Conservation (phyloP, 1,284 basidiomycete species). For the Rhodotorula glutinis region DNA sequence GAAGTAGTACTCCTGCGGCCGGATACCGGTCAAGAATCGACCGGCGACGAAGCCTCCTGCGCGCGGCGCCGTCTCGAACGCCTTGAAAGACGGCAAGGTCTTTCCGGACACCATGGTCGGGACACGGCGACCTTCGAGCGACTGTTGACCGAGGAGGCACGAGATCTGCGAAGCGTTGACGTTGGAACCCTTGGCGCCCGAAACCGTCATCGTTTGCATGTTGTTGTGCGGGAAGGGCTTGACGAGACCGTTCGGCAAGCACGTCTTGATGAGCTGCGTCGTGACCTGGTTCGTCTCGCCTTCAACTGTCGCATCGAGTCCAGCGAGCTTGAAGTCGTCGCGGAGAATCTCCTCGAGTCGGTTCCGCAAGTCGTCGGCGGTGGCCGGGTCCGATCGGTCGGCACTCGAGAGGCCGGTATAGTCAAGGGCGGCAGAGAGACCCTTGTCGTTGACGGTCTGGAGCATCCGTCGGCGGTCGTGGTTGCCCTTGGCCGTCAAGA, state of each 20-base stretch:
- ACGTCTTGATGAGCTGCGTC: constrained; percentile 65
- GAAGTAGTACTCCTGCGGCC: constrained; percentile 99
- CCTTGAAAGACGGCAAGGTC: constrained; percentile 93
- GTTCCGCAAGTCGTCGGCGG: constrained; percentile 54
- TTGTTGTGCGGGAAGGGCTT: constrained; percentile 97
- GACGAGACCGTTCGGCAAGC: constrained; percentile 81
- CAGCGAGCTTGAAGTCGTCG: constrained; percentile 96
- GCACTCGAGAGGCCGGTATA: constrained; percentile 65
- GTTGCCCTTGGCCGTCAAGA: constrained; percentile 81
- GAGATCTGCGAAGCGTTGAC: constrained; percentile 99
- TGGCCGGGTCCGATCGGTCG: constrained; percentile 62
- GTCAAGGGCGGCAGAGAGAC: constrained; percentile 76
- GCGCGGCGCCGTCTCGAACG: constrained; percentile 94
- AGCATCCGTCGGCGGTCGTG: constrained; percentile 66
- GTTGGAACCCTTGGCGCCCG: constrained; percentile 95
- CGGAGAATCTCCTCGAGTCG: constrained; percentile 88
- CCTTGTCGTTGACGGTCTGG: constrained; percentile 65
- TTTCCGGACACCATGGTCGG: constrained; percentile 99
- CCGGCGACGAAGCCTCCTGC: constrained; percentile 99
- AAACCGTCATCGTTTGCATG: constrained; percentile 99
- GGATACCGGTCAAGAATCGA: constrained; percentile 97
- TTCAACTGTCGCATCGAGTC: constrained; percentile 74
- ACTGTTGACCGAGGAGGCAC: constrained; percentile 93
- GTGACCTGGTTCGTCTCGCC: constrained; percentile 84
- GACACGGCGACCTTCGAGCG: constrained; percentile 95